Base-by-base conservation (phyloP, 306 rosid genomes). In the Glycine soja region DNA sequence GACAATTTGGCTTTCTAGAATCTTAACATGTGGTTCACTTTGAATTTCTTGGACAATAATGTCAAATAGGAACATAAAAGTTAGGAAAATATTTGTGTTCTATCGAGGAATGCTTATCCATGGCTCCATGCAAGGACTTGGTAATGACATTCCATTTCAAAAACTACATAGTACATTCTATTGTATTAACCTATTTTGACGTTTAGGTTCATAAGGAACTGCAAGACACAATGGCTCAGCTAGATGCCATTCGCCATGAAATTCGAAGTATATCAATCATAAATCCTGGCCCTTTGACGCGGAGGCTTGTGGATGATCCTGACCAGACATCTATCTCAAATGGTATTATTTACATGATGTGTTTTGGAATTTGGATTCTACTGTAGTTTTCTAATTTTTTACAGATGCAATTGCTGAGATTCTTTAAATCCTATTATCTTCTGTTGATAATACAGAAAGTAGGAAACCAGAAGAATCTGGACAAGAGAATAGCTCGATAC, bases 161-260 rank as follows among this genome's bases (percentile, higher is more conserved):
- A 78, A 57, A 64, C 71, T 75, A 6, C 46, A 24, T 24, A 24
- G 30, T 24, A 24, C 30, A 68, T 19, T 67, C 13, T 56, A 32
- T 77, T 63, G 51, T 74, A 24, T 42, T 59, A 8, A 45, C 62
- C 24, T 76, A 13, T 66, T 67, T 42, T 74, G 78, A 36, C 46
- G 10, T 65, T 64, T 80, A 92, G 97, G 94, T 95, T 85, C 97
- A 95, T 80, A 89, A 93, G 74, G 97, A 95, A 78, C 91, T 95
- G 63, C 97, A 91, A 78, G 99, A 93, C 59, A 87, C 97, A 38
- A 84, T 92, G 82, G 84, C 97, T 6, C 97, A 95, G 62, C 79
- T 95, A 50, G 97, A 95, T 68, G 94, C 97, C 32, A 93, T 95
- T 86, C 93, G 92, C 63, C 85, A 91, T 81, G 99, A 93, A 85